Percentiles rank a stretch among this genome's conserved stretches.
Evolutionary conservation across 345 rosid genomes (phyloP).

Genomic region (Dimocarpus longan): DNA sequence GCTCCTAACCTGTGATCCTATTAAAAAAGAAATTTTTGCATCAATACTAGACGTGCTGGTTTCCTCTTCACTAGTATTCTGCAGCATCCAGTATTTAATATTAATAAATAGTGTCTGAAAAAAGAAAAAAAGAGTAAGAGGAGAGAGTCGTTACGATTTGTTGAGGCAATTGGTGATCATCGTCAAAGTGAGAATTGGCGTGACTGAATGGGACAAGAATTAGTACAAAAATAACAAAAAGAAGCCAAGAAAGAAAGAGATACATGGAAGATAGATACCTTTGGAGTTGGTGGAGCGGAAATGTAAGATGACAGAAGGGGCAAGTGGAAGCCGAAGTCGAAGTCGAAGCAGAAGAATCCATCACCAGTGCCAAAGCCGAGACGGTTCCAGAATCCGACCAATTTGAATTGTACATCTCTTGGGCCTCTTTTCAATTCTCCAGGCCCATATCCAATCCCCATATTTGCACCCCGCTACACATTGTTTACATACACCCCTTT

Average conservation of each 20-base stretch:
- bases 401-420: too few relatives aligned
- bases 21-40: constrained; percentile 37
- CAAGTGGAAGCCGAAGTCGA: constrained; percentile 26
- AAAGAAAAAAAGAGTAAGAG: constrained; percentile 22
- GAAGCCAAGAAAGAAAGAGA: not conserved
- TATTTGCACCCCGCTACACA: too few relatives aligned
- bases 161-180: constrained; percentile 39
- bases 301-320: constrained; percentile 54
- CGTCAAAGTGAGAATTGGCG: constrained; percentile 73
- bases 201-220: constrained; percentile 45
- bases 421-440: too few relatives aligned
- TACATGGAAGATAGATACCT: constrained; percentile 34
- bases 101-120: not conserved
- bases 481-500: too few relatives aligned
- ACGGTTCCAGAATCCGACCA: too few relatives aligned
- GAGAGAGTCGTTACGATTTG: constrained; percentile 33
- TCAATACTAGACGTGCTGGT: constrained; percentile 4
- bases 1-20: constrained; percentile 47
- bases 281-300: constrained; percentile 48
- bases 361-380: not conserved
- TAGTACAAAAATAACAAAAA: not conserved
- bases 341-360: constrained; percentile 34
- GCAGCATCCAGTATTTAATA: not conserved
- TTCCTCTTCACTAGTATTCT: not conserved
- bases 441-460: too few relatives aligned